phyloP scores from a whole-genome alignment of 306 rosid genomes.

The Boehmeria nivea region DNA sequence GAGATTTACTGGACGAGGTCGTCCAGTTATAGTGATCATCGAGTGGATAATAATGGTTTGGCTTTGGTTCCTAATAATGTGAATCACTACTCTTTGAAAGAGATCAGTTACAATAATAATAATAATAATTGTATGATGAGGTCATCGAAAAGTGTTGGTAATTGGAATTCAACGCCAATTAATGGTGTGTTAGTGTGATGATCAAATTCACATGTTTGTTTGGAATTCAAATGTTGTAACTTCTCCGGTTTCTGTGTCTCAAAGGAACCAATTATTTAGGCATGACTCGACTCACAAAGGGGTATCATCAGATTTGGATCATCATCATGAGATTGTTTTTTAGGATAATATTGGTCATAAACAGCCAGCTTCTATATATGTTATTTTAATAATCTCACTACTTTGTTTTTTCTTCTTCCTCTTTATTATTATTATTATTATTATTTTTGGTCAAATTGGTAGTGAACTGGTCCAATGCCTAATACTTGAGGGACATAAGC shows the following conservation, averaged over 20 bases:
- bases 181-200: too few species aligned
- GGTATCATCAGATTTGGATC: slow-evolving; percentile 37
- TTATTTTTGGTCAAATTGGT: too few species aligned
- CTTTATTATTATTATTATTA: too few species aligned
- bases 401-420: too few species aligned
- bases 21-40: slow-evolving; percentile 73
- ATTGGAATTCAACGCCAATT: slow-evolving; percentile 38
- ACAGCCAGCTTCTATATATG: too few species aligned
- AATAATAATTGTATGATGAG: too few species aligned
- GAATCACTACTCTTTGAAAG: slow-evolving; percentile 57
- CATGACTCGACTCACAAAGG: slow-evolving; percentile 22
- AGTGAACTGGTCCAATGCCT: too few species aligned
- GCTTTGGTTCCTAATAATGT: slow-evolving; percentile 64
- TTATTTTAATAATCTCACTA: too few species aligned
- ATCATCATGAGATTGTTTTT: too few species aligned
- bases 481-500: too few species aligned
- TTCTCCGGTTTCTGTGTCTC: slow-evolving; percentile 66
- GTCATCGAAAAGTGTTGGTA: slow-evolving; percentile 38
- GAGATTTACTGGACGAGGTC: slow-evolving; percentile 74
- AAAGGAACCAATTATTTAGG: slow-evolving; percentile 74
- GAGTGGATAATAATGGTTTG: slow-evolving; percentile 20
- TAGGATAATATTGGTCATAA: too few species aligned
- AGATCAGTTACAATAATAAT: too few species aligned
- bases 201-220: slow-evolving; percentile 82
- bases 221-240: slow-evolving; percentile 70